phyloP scores from a whole-genome alignment of 2,329 filamentous ascomycete species.

The Clonostachys rhizophaga region DNA sequence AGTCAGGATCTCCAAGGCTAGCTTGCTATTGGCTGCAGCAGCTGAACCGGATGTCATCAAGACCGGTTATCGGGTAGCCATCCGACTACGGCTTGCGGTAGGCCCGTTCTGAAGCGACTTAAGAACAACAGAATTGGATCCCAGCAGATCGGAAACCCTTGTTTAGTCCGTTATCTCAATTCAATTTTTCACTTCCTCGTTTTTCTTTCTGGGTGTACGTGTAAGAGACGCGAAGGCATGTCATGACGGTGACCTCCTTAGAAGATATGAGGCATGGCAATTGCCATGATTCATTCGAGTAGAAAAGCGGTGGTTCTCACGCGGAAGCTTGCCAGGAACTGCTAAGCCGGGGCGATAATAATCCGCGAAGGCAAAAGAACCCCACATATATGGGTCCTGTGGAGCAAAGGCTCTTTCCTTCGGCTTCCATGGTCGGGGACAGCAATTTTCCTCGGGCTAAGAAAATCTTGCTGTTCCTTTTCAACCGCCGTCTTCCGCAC shows the following conservation, averaged over 20 bases:
- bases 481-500: slow-evolving; percentile 8
- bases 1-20: too few species aligned
- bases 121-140: too few species aligned
- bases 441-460: slow-evolving; percentile 23
- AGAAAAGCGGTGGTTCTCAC: too few species aligned
- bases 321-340: background rate
- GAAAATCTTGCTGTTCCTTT: slow-evolving; percentile 26
- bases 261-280: background rate
- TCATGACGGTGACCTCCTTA: background rate
- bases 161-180: too few species aligned
- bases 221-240: background rate
- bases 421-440: slow-evolving; percentile 26
- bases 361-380: slow-evolving; percentile 19
- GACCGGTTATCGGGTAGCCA: too few species aligned
- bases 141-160: too few species aligned
- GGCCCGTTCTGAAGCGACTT: too few species aligned
- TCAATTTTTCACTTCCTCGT: too few species aligned
- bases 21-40: too few species aligned
- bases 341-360: slow-evolving; percentile 15
- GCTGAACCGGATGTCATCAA: too few species aligned
- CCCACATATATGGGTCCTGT: slow-evolving; percentile 10
- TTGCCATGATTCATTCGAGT: background rate
- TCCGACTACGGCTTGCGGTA: too few species aligned
- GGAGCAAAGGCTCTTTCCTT: slow-evolving; percentile 28
- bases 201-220: background rate